Evolutionary conservation across 2,329 filamentous ascomycete genomes (phyloP).

Genomic region (Iodosphaeria phyllophila): DNA sequence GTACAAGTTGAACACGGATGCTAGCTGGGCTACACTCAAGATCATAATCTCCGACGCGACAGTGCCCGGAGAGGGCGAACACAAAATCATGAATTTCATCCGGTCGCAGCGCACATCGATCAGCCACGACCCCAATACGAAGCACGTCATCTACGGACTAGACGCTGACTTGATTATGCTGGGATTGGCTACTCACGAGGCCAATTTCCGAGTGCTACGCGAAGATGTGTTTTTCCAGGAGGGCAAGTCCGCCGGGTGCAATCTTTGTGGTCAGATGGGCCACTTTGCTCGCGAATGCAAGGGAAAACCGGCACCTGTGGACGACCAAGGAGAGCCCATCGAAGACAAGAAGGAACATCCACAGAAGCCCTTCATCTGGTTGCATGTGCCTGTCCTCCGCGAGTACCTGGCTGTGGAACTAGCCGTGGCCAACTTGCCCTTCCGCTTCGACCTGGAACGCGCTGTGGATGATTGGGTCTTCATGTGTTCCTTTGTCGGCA

Average conservation of each 20-base stretch:
- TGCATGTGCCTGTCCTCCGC: conserved; percentile 77
- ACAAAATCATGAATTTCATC: conserved; percentile 98
- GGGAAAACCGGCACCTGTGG: conserved; percentile 60
- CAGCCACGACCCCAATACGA: conserved; percentile 88
- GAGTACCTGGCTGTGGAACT: conserved; percentile 90
- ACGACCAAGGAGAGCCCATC: conserved; percentile 60
- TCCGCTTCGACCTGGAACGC: conserved; percentile 82
- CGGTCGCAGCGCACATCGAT: conserved; percentile 81
- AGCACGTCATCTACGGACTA: conserved; percentile 93
- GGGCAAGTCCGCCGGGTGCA: conserved; percentile 63
- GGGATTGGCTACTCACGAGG: conserved; percentile 89
- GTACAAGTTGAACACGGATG: conserved; percentile 94
- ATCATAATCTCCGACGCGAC: conserved; percentile 97
- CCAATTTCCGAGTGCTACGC: conserved; percentile 85
- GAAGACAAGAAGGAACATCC: conserved; percentile 55
- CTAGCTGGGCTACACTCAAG: conserved; percentile 88
- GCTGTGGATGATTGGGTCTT: conserved; percentile 97
- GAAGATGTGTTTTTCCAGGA: conserved; percentile 95
- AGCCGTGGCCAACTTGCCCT: conserved; percentile 62
- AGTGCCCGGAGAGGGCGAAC: conserved; percentile 92
- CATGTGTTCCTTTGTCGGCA: conserved; percentile 97
- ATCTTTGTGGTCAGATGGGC: conserved; percentile 78
- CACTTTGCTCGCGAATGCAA: conserved; percentile 77
- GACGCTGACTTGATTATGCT: conserved; percentile 99
- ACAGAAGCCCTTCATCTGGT: conserved; percentile 93